Evolutionary conservation across 2,329 filamentous ascomycete species (phyloP), one percentile per base, ranked within the genome.

Genomic region (Lachnellula cervina): DNA sequence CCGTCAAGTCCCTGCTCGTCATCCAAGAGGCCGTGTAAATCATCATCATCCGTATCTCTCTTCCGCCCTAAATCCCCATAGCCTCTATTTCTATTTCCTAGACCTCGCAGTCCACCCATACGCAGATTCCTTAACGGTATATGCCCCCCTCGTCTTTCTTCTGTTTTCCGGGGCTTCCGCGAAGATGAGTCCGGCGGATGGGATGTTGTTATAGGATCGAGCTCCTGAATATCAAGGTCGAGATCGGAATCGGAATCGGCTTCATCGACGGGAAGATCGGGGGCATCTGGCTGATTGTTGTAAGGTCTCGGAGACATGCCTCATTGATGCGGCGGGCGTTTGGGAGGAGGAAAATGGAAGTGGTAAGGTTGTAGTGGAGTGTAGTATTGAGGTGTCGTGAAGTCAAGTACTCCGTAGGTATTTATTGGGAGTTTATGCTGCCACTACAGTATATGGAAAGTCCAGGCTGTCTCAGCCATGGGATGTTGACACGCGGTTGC

Each of bases 211-310:
- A 71, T 55, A 54, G 89, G 88, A 69, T 92, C 88, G 63, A 94
- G 84, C 76, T 93, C 89, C 67, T 90, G 81, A 64, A 90, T 80
- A 66, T 92, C 87, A 66, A 94, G 78, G 60, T 89, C 86, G 64
- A 87, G 82, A 70, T 93, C 76, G 49, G 86, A 89, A 70, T 92
- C 88, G 69, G 86, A 89, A 69, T 91, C 8, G 28, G 28, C 9
- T 32, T 32, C 87, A 73, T 84, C 77, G 66, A 76, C 73, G 58
- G 80, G 79, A 58, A 81, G 83, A 73, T 87, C 83, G 72, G 84
- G 84, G 68, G 65, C 63, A 64, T 69, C 64, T 65, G 66, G 60
- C 49, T 66, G 64, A 64, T 68, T 65, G 56, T 68, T 65, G 56
- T 66, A 66, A 49, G 61, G 59, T 61, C 63, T 68, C 62, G 69